Evolutionary conservation across 352 stramenopile genomes (phyloP), one percentile per base, ranked within the genome.

Genomic region (Phytopythium kandeliae): DNA sequence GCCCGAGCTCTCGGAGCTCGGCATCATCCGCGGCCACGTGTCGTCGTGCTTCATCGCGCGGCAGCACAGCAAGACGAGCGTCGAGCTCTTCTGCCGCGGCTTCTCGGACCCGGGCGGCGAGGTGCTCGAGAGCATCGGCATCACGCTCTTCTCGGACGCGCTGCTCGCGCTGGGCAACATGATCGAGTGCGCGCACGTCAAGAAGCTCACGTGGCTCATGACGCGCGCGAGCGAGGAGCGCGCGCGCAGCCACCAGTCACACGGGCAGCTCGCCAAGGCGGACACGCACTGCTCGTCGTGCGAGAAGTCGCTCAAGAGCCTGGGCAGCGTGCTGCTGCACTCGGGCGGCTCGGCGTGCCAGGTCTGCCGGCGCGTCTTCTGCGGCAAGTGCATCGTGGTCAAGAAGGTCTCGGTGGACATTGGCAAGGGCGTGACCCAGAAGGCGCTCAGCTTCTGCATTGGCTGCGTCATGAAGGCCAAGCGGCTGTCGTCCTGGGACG

Each of bases 131-230:
- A 45, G 51, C 31, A 48, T 84, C 15, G 67, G 55, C 10, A 50
- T 76, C 1, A 63, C 47, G 17, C 49, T 82, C 6, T 69, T 76
- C 26, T 64, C 63, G 36, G 68, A 80, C 0, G 49, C 34, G 17
- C 57, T 86, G 48, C 48, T 80, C 2, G 59, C 70, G 17, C 60
- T 57, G 8, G 38, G 67, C n/a, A 63, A 72, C 42, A 47, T 85
- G 0, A 67, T 79, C 24, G 72, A 86, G 43, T 79, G 71, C 49
- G 67, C 69, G 17, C 71, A 86, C 55, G 56, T 81, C 54, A 88
- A 82, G 56, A 88, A 88, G 54, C 62, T 88, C 4, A 74, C 63
- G 48, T 85, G 74, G 74, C 67, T 86, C 43, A 71, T 84, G 36
- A 53, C 48, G 13, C 33, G 36, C 11, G 47, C 47, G 13, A 53